Base-by-base conservation (phyloP, 2,329 filamentous ascomycete genomes). In the Epichloe elymi region DNA sequence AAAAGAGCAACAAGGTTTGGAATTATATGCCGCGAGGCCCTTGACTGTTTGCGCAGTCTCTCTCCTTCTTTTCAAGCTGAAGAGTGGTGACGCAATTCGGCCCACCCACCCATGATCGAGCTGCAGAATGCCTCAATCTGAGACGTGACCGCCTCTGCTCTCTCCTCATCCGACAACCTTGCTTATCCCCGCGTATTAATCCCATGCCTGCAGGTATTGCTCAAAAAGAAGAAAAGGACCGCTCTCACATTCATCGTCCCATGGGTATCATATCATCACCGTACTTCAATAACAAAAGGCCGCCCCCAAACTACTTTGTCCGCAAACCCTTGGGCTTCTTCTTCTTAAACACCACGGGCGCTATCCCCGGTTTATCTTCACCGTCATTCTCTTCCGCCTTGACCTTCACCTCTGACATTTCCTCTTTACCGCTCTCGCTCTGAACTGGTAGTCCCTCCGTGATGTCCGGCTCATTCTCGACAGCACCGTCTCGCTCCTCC, bases 341-440 rank as follows among this genome's bases (percentile, higher is more conserved):
- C 70, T 89, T 90, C 69, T 90, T 91, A 67, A 91, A 93, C 3
- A 88, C 71, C 2, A 88, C 75, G 3, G 76, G 72, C 11, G 71
- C 61, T 3, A 63, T 33, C 0, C 56, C 62, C 5, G 60, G 43
- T 5, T n/a, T 26, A 8, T 48, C 49, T 15, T 47, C 57, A 2
- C 55, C 61, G 4, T 60, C 64, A 53, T 78, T 74, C 46, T 69
- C 61, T 61, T 77, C 76, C 26, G 72, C 42, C 33, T 54, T 20
- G n/a, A 53, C 20, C 2, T 53, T 55, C 1, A 53, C 53, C 2
- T 53, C 30, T 0, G 52, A 39, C 15, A 55, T 46, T 33, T 58
- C 55, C 6, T 45, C 46, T 4, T 48, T 15, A 2, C 17, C 33
- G 30, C 10, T 4, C 8, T n/a, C 19, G 12, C 12, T 30, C 14